Evolutionary conservation across 495 filamentous ascomycete genomes (phyloP).

Genomic region (Symbiotaphrina buchneri): DNA sequence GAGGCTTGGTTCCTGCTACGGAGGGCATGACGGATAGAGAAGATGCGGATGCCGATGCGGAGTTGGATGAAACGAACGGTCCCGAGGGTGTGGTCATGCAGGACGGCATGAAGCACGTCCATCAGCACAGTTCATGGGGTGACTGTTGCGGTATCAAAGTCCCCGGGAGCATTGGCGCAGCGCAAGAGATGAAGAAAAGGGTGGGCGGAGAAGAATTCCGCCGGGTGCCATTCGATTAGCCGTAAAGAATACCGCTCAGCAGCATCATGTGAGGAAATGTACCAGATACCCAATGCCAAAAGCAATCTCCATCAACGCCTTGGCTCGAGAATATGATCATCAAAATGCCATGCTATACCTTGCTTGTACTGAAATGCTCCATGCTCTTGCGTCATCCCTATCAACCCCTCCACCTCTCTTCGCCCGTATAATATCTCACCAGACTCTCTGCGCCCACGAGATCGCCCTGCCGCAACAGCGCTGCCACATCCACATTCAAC

Average conservation of each 20-base stretch:
- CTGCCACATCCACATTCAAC: constrained; percentile 74
- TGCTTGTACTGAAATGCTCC: background rate
- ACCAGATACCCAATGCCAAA: too few species aligned
- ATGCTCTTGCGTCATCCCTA: background rate
- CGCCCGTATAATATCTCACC: constrained; percentile 56
- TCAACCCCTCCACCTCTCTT: constrained; percentile 13
- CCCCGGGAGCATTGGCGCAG: constrained; percentile 75
- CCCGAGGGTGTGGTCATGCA: constrained; percentile 34
- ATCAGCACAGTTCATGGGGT: constrained; percentile 53
- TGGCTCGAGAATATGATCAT: too few species aligned
- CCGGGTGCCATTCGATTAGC: constrained; percentile 5
- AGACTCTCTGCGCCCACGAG: constrained; percentile 50
- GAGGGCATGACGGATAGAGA: constrained; percentile 56
- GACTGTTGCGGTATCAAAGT: constrained; percentile 99
- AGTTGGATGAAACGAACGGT: constrained; percentile 25
- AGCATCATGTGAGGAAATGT: too few species aligned
- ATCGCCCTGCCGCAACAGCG: constrained; percentile 56
- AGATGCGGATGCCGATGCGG: constrained; percentile 17
- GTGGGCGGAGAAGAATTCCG: constrained; percentile 21
- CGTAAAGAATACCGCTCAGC: too few species aligned
- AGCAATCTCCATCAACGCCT: too few species aligned
- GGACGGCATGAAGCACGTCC: constrained; percentile 44
- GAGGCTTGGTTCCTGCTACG: constrained; percentile 54
- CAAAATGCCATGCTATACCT: background rate
- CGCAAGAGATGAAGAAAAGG: constrained; percentile 64